Evolutionary conservation across 1,284 basidiomycete genomes (phyloP), one percentile per base, ranked within the genome.

Genomic region (Heterobasidion irregulare): DNA sequence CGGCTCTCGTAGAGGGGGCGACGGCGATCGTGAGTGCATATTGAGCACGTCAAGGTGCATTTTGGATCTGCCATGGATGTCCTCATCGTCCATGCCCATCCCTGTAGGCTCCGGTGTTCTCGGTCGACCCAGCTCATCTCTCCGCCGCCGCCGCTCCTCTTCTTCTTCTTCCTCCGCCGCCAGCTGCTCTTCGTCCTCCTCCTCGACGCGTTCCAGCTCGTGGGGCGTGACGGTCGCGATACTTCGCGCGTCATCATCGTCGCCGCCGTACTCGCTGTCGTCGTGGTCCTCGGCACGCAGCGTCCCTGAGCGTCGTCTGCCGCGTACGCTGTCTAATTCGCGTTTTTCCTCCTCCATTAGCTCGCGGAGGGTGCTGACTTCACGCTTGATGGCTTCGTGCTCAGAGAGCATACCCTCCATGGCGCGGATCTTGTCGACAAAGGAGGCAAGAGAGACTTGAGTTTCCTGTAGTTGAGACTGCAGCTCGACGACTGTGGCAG

Each of bases 391-490:
- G 8, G 74, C 75, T 57, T 97, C 93, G 63, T 98, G 93, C 68
- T 98, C 94, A 0, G 90, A 79, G 49, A 97, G 78, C 52, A 94
- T 80, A 44, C 77, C 79, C 64, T 98, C 94, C 35, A 98, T 76
- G 13, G 84, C 79, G 47, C 86, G 83, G 57, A 97, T 88, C 70
- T 94, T 92, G 58, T 94, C 92, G 41, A 93, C 80, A 64, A 98
- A 92, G 13, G 72, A 76, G 1, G 86, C 79, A 15, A 98, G 78
- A 0, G 86, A 88, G 0, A 79, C 72, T 64, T 97, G 94, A 0
- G 95, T 97, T 53, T 94, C 90, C 50, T 81, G 81, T 13, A 99
- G 79, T 67, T 98, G 92, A 2, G 77, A 69, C 66, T 97, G 94
- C 3, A 99, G 80, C 19, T 79, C 75, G 35, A 73, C 69, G n/a